A percentile compares a stretch with the other conserved stretches of the same genome.
These are phyloP conservation scores for Beauveria bassiana DNA, from an alignment of 2,329 filamentous ascomycete species.

Conservation along the genomic window DNA sequence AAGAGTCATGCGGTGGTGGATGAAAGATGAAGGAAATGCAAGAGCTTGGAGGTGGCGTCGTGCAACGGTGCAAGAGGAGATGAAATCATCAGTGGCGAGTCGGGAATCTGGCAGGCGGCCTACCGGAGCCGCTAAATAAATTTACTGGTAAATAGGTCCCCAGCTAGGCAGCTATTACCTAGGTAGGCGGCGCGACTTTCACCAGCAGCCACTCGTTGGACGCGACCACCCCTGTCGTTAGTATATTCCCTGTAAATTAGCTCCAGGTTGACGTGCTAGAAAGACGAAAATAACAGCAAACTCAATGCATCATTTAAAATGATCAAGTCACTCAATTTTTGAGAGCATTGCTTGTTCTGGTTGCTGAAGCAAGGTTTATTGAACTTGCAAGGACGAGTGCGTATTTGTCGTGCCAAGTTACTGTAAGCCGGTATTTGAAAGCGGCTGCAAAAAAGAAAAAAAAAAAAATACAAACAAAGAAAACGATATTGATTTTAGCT, in stretches of 20 bases:
- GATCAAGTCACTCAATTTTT: too few relatives aligned
- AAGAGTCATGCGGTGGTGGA: slow-evolving; percentile 19
- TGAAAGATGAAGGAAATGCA: background rate
- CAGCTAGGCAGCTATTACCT: background rate
- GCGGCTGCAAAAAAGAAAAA: too few relatives aligned
- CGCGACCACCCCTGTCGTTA: background rate
- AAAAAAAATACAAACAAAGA: too few relatives aligned
- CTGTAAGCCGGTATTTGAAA: too few relatives aligned
- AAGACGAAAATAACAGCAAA: background rate
- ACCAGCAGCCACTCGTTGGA: background rate
- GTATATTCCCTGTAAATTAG: background rate
- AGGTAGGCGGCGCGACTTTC: background rate
- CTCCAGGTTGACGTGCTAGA: background rate
- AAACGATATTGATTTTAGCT: too few relatives aligned
- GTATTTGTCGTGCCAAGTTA: too few relatives aligned
- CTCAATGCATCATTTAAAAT: too few relatives aligned
- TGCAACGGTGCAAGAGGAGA: background rate
- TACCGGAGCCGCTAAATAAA: background rate
- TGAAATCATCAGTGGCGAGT: slow-evolving; percentile 6
- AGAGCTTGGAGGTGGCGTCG: background rate
- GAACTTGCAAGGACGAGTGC: too few relatives aligned
- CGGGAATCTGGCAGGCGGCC: background rate
- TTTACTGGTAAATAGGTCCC: background rate
- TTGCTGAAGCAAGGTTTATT: too few relatives aligned
- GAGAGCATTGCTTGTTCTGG: too few relatives aligned